These are phyloP conservation scores for Epichloe coenophiala DNA, from an alignment of 2,329 filamentous ascomycete species.

Conservation along the genomic window DNA sequence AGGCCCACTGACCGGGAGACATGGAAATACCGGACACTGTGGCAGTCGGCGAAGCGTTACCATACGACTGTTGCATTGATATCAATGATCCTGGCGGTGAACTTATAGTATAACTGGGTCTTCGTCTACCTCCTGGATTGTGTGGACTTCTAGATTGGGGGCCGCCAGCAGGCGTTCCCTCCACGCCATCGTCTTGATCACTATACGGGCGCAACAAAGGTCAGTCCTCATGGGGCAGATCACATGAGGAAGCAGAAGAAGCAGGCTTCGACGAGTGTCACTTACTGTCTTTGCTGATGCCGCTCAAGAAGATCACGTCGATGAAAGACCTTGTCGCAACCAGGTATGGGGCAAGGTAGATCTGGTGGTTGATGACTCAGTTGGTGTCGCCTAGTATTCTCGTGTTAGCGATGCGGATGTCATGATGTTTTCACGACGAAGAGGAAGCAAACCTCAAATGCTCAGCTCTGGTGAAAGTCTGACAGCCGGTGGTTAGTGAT, in stretches of 20 bases:
- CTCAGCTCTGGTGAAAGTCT: slow-evolving; percentile 51
- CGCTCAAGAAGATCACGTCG: slow-evolving; percentile 46
- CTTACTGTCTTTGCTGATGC: slow-evolving; percentile 31
- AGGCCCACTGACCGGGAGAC: slow-evolving; percentile 11
- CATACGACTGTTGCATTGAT: slow-evolving; percentile 5
- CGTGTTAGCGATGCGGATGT: slow-evolving; percentile 12
- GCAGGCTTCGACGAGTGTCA: background rate
- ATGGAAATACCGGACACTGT: slow-evolving; percentile 8
- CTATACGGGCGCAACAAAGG: slow-evolving; percentile 1
- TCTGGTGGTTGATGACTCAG: slow-evolving; percentile 43
- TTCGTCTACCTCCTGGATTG: slow-evolving; percentile 4
- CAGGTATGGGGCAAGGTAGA: slow-evolving; percentile 35
- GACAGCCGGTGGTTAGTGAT: background rate
- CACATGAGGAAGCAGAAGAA: background rate
- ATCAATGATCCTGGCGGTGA: slow-evolving; percentile 7
- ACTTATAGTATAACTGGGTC: slow-evolving; percentile 10
- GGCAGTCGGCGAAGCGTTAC: slow-evolving; percentile 3
- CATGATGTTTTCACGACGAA: slow-evolving; percentile 4
- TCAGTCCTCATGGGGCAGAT: background rate
- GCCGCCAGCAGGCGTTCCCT: background rate
- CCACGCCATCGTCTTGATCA: slow-evolving; percentile 12
- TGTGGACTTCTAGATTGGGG: background rate
- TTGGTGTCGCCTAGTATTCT: slow-evolving; percentile 39
- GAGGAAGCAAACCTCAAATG: slow-evolving; percentile 38
- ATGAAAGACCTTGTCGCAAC: slow-evolving; percentile 45